Evolutionary conservation across 371 early-diverging fungal genomes (phyloP).

Genomic region (Modicella reniformis): DNA sequence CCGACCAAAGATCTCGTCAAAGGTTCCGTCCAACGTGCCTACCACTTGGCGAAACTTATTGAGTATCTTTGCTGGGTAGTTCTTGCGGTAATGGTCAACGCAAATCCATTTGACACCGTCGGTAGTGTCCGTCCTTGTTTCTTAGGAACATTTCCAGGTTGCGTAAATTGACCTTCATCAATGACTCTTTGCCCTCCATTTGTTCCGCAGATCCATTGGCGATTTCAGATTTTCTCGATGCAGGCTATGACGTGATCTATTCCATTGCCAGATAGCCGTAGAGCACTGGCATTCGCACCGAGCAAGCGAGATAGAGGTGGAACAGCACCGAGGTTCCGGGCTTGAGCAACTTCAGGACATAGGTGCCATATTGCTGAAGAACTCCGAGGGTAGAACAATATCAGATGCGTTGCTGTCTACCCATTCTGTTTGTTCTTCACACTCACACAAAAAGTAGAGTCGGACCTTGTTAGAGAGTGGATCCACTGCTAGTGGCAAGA

Average conservation of each 20-base stretch:
- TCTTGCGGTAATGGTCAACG: slow-evolving; percentile 19
- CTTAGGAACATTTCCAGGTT: slow-evolving; percentile 9
- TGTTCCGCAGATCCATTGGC: neutral
- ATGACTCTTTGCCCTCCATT: neutral
- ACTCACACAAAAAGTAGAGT: slow-evolving; percentile 31
- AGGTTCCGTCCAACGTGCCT: neutral
- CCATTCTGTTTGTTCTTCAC: slow-evolving; percentile 15
- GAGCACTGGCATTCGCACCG: neutral
- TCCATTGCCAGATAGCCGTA: neutral
- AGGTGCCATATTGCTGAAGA: slow-evolving; percentile 23
- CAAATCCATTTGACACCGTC: slow-evolving; percentile 32
- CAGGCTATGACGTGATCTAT: neutral
- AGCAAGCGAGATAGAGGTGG: slow-evolving; percentile 13
- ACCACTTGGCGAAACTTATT: neutral
- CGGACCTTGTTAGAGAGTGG: slow-evolving; percentile 12
- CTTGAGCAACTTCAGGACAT: slow-evolving; percentile 13
- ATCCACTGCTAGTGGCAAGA: slow-evolving; percentile 11
- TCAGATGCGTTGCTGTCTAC: neutral
- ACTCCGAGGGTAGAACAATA: slow-evolving; percentile 16
- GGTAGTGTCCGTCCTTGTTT: neutral
- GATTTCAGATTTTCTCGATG: neutral
- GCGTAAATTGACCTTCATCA: slow-evolving; percentile 20
- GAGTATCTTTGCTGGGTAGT: slow-evolving; percentile 1
- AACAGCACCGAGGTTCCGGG: slow-evolving; percentile 16
- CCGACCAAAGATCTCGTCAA: neutral